These are phyloP conservation scores for Allantophomopsis lycopodina DNA, from an alignment of 2,329 filamentous ascomycete species.

Conservation along the genomic window DNA sequence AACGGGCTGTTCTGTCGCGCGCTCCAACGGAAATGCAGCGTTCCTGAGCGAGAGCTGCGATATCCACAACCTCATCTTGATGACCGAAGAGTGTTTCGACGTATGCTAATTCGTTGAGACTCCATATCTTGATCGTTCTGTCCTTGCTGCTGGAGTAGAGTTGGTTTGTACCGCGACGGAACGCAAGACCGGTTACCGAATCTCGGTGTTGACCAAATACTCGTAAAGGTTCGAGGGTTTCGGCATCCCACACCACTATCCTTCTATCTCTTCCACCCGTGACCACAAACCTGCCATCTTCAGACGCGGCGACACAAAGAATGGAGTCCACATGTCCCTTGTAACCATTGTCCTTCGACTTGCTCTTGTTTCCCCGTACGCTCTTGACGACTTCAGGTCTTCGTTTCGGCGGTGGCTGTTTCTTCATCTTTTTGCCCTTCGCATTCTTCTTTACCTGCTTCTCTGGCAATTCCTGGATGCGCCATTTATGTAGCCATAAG, in stretches of 20 bases:
- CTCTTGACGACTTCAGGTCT: constrained; percentile 49
- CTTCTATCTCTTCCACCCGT: constrained; percentile 79
- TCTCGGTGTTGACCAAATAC: constrained; percentile 90
- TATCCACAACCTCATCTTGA: constrained; percentile 77
- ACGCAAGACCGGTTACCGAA: constrained; percentile 70
- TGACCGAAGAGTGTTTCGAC: constrained; percentile 94
- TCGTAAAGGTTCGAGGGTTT: constrained; percentile 62
- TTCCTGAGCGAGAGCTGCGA: constrained; percentile 73
- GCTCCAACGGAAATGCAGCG: constrained; percentile 84
- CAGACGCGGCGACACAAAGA: constrained; percentile 70
- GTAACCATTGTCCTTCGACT: constrained; percentile 48
- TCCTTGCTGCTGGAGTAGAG: constrained; percentile 85
- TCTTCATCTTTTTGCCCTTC: constrained; percentile 40
- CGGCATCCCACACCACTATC: constrained; percentile 79
- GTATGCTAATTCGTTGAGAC: constrained; percentile 80
- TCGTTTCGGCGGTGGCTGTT: constrained; percentile 40
- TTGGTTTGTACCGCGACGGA: constrained; percentile 79
- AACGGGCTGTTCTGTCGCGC: constrained; percentile 75
- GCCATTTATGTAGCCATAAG: constrained; percentile 77
- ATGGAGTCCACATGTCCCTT: constrained; percentile 72
- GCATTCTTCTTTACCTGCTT: constrained; percentile 38
- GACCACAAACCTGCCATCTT: constrained; percentile 80
- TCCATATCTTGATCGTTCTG: constrained; percentile 92
- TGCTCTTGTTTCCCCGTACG: constrained; percentile 46
- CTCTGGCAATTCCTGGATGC: constrained; percentile 52